Conservation (phyloP, 2,329 filamentous ascomycete species). For the Magnaporthiopsis rhizophila region DNA sequence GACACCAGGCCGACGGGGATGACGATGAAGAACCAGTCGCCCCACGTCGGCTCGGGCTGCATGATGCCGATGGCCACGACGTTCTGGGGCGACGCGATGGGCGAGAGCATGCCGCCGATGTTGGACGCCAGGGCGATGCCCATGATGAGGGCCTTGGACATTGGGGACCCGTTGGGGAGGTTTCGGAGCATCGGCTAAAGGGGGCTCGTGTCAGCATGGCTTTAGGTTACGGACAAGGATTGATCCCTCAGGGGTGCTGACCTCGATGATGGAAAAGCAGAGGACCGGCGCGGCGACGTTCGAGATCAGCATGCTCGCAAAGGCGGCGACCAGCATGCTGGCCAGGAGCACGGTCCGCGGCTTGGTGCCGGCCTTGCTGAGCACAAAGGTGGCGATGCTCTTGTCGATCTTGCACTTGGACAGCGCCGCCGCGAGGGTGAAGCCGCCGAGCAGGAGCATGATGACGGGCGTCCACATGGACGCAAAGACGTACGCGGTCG, state of each 20-base stretch:
- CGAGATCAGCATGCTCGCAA: constrained; percentile 98
- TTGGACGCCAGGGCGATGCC: constrained; percentile 94
- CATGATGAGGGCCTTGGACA: constrained; percentile 91
- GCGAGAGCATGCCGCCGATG: constrained; percentile 91
- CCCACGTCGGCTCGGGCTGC: constrained; percentile 85
- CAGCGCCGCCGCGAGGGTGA: constrained; percentile 88
- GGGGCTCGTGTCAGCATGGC: constrained; percentile 2
- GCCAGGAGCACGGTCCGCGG: constrained; percentile 86
- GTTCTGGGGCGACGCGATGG: constrained; percentile 95
- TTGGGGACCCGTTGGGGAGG: constrained; percentile 78
- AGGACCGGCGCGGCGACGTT: constrained; percentile 95
- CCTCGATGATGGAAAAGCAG: constrained; percentile 96
- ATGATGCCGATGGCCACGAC: constrained; percentile 96
- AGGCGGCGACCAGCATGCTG: constrained; percentile 97
- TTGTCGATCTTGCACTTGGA: constrained; percentile 98
- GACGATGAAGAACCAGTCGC: constrained; percentile 93
- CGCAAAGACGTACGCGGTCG: constrained; percentile 77
- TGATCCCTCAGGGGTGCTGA: constrained; percentile 24
- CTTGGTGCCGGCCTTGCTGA: constrained; percentile 91
- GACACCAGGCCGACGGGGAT: constrained; percentile 88
- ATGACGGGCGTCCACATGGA: constrained; percentile 99
- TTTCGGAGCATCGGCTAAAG: constrained; percentile 83
- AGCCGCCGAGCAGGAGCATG: constrained; percentile 93
- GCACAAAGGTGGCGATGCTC: constrained; percentile 88
- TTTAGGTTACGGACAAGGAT: neutral